A percentile compares a stretch with the other conserved stretches of the same genome.
These are phyloP conservation scores for Aspergillus quadrilineatus DNA, from an alignment of 2,329 filamentous ascomycete genomes.

Conservation along the genomic window DNA sequence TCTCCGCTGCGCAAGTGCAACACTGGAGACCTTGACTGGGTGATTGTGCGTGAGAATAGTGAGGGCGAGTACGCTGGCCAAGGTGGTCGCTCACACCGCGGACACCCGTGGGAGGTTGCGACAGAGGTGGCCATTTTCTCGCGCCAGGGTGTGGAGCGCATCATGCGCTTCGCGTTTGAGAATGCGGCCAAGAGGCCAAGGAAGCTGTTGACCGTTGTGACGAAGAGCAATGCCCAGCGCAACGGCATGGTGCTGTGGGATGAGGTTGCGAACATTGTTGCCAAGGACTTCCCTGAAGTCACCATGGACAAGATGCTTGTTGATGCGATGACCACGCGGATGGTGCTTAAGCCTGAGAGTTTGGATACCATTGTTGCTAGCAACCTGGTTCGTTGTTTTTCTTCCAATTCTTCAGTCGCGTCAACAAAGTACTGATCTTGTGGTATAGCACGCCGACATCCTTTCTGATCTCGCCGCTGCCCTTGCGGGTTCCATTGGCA, in stretches of 20 bases:
- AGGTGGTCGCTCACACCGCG: constrained; percentile 60
- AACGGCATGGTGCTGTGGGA: constrained; percentile 71
- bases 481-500: constrained; percentile 68
- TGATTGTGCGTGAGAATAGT: constrained; percentile 66
- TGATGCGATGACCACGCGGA: constrained; percentile 65
- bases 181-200: constrained; percentile 56
- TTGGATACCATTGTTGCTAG: constrained; percentile 65
- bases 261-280: constrained; percentile 57
- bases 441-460: constrained; percentile 57
- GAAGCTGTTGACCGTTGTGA: constrained; percentile 62
- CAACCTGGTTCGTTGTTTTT: constrained; percentile 47
- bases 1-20: constrained; percentile 56
- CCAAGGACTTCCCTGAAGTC: constrained; percentile 60
- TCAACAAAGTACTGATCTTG: constrained; percentile 1
- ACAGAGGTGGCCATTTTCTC: constrained; percentile 67
- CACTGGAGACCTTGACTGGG: constrained; percentile 64
- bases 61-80: constrained; percentile 67
- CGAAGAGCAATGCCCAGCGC: constrained; percentile 65
- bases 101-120: constrained; percentile 59
- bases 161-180: constrained; percentile 65
- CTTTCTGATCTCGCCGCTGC: constrained; percentile 70
- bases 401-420: not conserved
- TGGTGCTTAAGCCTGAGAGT: constrained; percentile 60
- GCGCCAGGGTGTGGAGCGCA: constrained; percentile 57
- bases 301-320: constrained; percentile 65